A percentile compares a stretch with the other conserved stretches of the same genome.
Evolutionary conservation across 768 basidiomycete genomes (phyloP).

Genomic region (Paxillus involutus): DNA sequence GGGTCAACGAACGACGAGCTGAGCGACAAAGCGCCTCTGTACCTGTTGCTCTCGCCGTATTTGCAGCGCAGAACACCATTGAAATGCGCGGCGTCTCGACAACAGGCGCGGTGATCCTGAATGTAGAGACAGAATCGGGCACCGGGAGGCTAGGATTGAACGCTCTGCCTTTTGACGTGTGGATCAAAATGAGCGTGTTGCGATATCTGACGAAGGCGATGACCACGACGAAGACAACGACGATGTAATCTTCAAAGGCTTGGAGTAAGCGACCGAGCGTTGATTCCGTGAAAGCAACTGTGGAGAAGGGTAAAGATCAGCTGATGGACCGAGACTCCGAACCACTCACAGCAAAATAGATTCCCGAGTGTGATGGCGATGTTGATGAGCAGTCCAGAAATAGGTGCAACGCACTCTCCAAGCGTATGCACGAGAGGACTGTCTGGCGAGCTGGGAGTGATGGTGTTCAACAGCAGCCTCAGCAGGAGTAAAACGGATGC

Average conservation of each 20-base stretch:
- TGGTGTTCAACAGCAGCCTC: slow-evolving; percentile 60
- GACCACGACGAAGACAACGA: slow-evolving; percentile 59
- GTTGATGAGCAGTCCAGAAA: slow-evolving; percentile 53
- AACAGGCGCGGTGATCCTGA: slow-evolving; percentile 20
- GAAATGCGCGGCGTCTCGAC: slow-evolving; percentile 29
- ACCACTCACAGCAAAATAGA: slow-evolving; percentile 53
- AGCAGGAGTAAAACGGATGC: slow-evolving; percentile 58
- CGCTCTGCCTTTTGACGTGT: not conserved
- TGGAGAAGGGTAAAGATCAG: slow-evolving; percentile 7
- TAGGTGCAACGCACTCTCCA: slow-evolving; percentile 45
- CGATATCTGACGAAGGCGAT: slow-evolving; percentile 35
- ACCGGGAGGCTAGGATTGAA: slow-evolving; percentile 20
- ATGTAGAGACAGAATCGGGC: slow-evolving; percentile 25
- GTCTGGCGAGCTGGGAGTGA: slow-evolving; percentile 37
- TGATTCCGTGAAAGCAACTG: slow-evolving; percentile 71
- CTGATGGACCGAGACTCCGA: not conserved
- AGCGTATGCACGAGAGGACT: slow-evolving; percentile 44
- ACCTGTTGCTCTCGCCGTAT: slow-evolving; percentile 6
- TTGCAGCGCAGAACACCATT: slow-evolving; percentile 5
- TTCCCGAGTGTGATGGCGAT: slow-evolving; percentile 55
- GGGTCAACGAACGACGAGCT: slow-evolving; percentile 22
- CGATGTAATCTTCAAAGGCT: slow-evolving; percentile 60
- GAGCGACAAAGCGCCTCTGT: slow-evolving; percentile 15
- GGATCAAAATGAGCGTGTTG: not conserved
- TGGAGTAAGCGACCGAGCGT: slow-evolving; percentile 66